These are phyloP conservation scores for Chalciporus piperatus DNA, from an alignment of 768 basidiomycete species.

Conservation along the genomic window DNA sequence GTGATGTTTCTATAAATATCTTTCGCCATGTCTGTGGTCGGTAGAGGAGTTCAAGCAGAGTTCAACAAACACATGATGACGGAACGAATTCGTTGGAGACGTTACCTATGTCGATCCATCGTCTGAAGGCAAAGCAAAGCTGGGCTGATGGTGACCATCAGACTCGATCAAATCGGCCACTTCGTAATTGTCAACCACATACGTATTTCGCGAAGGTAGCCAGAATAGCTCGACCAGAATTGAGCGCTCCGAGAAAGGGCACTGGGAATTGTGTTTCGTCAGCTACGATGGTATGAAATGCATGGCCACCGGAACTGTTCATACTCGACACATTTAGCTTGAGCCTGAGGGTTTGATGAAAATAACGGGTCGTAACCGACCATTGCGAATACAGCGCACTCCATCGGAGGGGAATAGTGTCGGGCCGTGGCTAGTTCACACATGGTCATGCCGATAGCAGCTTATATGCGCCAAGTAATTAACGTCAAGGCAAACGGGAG, in stretches of 20 bases:
- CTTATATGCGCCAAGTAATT: conserved; percentile 39
- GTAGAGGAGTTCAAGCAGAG: background rate
- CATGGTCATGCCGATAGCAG: conserved; percentile 73
- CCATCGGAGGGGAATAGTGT: conserved; percentile 63
- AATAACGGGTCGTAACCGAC: background rate
- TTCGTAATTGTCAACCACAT: conserved; percentile 32
- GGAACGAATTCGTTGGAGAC: conserved; percentile 2
- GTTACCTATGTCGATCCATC: conserved; percentile 73
- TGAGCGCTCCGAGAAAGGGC: conserved; percentile 76
- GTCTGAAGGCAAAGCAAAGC: conserved; percentile 70
- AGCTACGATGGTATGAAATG: background rate
- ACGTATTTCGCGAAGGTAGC: conserved; percentile 78
- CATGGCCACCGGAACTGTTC: conserved; percentile 4
- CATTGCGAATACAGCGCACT: conserved; percentile 42
- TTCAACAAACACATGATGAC: conserved; percentile 9
- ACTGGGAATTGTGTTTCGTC: conserved; percentile 33
- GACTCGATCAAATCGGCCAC: conserved; percentile 19
- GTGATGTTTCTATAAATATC: conserved; percentile 68
- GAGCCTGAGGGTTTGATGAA: conserved; percentile 20
- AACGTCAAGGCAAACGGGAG: background rate
- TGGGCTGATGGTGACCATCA: conserved; percentile 50
- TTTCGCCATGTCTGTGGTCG: conserved; percentile 51
- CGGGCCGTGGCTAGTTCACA: conserved; percentile 77
- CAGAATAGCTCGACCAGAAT: conserved; percentile 84
- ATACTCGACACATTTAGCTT: conserved; percentile 54